Base-by-base conservation (phyloP, 192 early-diverging fungal genomes). In the Entomortierella lignicola region DNA sequence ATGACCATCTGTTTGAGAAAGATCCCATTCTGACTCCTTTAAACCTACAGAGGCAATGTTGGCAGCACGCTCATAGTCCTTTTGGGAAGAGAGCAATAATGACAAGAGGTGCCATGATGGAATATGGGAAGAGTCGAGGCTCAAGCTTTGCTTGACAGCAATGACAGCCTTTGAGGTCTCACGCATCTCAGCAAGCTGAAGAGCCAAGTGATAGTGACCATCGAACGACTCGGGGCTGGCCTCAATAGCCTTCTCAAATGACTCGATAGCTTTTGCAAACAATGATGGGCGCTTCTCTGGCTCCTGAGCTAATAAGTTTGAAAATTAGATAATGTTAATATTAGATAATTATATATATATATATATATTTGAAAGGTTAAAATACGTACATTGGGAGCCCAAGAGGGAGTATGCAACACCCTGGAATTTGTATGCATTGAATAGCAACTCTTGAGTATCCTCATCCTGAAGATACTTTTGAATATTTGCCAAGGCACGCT, bases 51-150 rank as follows among this genome's bases (percentile, higher is more conserved):
- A 85, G 72, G 89, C 92, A 37, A 89, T 81, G 41, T 85, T 86
- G 69, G 87, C 67, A 5, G 93, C 93, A 37, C 87, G 84, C 18
- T 66, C 66, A 42, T 87, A 83, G 63, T 94, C 90, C 42, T 91
- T 89, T 70, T 89, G 87, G 13, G 90, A 85, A n/a, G 93, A 91
- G 4, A 88, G 80, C 25, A 91, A 74, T 59, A 93, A 83, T 5
- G 82, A 89, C 41, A 94, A 63, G 23, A 94, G 80, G 65, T 94
- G 90, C 92, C 92, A 94, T 17, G 92, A 90, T 32, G 89, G 86
- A 37, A 92, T 81, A 50, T 92, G 86, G 8, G 69, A 65, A 0
- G 87, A 53, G 25, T 91, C 83, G 39, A 90, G 55, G 31, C 63
- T 71, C 21, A 92, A 63, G 4, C 88, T 88, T 41, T 87, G 82